These are phyloP conservation scores for Heterobasidion occidentale DNA, from an alignment of 1,284 basidiomycete genomes.

Conservation along the genomic window DNA sequence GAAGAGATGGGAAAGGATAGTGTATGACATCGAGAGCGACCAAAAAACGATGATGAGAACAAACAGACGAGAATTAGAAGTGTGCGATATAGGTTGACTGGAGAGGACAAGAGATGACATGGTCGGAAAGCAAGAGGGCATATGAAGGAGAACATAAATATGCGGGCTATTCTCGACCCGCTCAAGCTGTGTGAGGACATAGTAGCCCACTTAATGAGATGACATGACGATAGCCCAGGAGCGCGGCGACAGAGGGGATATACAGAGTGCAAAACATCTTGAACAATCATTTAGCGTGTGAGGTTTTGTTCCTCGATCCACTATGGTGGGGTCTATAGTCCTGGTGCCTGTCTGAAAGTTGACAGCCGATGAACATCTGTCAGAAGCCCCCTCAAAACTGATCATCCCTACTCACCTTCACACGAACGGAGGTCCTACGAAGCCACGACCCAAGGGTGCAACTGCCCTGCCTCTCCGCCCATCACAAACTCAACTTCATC, in stretches of 20 bases:
- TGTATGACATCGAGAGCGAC: background rate
- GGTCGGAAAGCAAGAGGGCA: background rate
- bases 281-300: background rate
- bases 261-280: background rate
- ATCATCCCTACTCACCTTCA: background rate
- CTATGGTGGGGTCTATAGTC: background rate
- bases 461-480: slow-evolving; percentile 16
- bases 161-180: background rate
- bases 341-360: background rate
- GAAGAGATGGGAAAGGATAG: too few relatives aligned
- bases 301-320: too few relatives aligned
- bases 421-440: background rate
- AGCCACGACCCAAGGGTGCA: slow-evolving; percentile 8
- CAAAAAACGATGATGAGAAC: background rate
- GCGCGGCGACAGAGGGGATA: background rate
- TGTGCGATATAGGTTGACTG: background rate
- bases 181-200: background rate
- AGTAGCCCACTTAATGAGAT: background rate
- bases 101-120: background rate
- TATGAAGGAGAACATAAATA: background rate
- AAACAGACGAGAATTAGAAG: background rate
- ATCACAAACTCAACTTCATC: slow-evolving; percentile 48
- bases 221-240: background rate
- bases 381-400: too few relatives aligned
- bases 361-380: too few relatives aligned